These are phyloP conservation scores for Gonapodya prolifera DNA, from an alignment of 192 early-diverging fungal genomes.

Conservation along the genomic window DNA sequence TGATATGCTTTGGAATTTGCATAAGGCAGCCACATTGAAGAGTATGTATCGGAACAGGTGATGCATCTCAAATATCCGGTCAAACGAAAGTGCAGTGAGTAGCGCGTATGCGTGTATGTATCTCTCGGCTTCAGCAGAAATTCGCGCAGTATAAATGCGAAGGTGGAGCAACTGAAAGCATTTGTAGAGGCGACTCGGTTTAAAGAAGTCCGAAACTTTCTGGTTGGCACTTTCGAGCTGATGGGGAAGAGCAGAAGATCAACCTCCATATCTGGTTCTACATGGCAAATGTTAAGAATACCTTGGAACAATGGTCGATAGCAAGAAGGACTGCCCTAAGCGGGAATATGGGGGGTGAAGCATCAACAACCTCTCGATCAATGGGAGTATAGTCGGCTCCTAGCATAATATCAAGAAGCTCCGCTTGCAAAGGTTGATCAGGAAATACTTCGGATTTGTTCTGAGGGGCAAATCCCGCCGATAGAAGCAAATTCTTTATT, in stretches of 20 bases:
- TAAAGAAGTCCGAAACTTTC: background rate
- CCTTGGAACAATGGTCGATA: background rate
- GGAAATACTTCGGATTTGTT: background rate
- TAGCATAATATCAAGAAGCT: background rate
- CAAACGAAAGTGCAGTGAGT: background rate
- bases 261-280: no score
- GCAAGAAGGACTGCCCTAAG: background rate
- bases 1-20: background rate
- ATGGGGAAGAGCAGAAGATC: background rate
- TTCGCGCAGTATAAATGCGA: background rate
- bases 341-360: background rate
- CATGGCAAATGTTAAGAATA: no score
- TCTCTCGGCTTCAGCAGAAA: background rate
- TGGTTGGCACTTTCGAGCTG: background rate
- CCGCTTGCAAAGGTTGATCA: background rate
- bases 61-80: background rate
- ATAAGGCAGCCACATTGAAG: background rate
- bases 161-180: background rate
- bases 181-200: background rate
- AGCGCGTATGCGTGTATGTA: background rate
- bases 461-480: background rate
- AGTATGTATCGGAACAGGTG: background rate
- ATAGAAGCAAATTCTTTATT: background rate
- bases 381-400: background rate
- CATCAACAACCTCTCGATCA: background rate